phyloP scores from a whole-genome alignment of 2,329 filamentous ascomycete species.

The Beauveria asiatica region DNA sequence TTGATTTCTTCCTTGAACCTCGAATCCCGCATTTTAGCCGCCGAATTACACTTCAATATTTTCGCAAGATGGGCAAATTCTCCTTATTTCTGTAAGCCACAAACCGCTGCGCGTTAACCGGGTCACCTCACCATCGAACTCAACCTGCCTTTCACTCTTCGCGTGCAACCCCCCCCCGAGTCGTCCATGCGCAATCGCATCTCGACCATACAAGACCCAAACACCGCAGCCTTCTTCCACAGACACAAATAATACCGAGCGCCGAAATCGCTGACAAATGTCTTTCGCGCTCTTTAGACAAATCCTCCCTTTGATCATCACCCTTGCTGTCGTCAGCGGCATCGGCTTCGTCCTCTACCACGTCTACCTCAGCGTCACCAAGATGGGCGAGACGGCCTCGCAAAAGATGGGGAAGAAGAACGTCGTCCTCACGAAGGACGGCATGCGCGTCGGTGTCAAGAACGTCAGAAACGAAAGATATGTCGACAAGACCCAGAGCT shows the following conservation, averaged over 20 bases:
- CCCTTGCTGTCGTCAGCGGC: slow-evolving; percentile 48
- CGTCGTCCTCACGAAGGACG: slow-evolving; percentile 67
- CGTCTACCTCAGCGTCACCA: slow-evolving; percentile 58
- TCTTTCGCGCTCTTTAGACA: neutral
- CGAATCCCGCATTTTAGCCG: neutral
- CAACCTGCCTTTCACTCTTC: neutral
- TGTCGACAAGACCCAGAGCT: slow-evolving; percentile 64
- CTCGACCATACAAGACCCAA: too few relatives aligned
- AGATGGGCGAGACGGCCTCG: slow-evolving; percentile 57
- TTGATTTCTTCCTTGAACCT: neutral
- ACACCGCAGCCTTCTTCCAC: neutral
- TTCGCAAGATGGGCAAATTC: neutral
- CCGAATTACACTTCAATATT: neutral
- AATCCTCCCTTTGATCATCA: slow-evolving; percentile 57
- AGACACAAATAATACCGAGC: neutral
- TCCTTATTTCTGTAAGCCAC: slow-evolving; percentile 8
- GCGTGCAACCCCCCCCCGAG: too few relatives aligned
- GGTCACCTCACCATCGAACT: neutral
- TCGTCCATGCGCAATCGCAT: neutral
- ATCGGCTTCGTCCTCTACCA: slow-evolving; percentile 62
- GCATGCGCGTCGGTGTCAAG: slow-evolving; percentile 62
- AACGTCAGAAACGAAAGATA: slow-evolving; percentile 61
- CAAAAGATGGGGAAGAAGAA: slow-evolving; percentile 69
- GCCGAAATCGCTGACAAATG: neutral
- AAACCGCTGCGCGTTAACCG: neutral